Evolutionary conservation across 1,284 basidiomycete species (phyloP), one percentile per base, ranked within the genome.

Genomic region (Sanghuangporus weigelae): DNA sequence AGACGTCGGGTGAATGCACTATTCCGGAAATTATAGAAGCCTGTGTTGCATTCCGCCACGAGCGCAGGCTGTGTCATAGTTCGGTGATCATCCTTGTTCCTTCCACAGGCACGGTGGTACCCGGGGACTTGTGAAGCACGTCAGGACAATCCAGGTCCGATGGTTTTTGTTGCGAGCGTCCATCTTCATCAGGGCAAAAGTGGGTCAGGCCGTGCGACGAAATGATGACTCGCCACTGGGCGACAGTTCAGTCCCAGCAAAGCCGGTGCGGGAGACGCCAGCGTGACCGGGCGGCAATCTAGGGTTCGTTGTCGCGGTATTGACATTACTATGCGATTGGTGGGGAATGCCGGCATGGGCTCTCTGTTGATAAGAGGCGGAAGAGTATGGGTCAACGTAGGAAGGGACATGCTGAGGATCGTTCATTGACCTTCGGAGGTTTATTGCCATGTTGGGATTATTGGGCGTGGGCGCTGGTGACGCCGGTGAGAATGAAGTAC

Each of bases 401-500:
- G 58, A 53, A 64, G 55, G 49, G 26, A 64, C 54, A 60, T 64
- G 63, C 35, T 60, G 57, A 60, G 63, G 59, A 55, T 64, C 58
- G 50, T 57, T 42, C 16, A 60, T 60, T 60, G 63, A 60, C 63
- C 59, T 64, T 64, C 63, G 57, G 36, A 60, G 50, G 51, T 35
- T 54, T 19, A 63, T 48, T 36, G 54, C 23, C 61, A 57, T 63
- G 31, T 54, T 57, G n/a, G 46, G 61, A 19, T 54, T 53, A 31
- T 49, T 42, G 19, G 54, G n/a, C 21, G 44, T n/a, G 3, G 61
- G 35, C 6, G 44, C 36, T 16, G 61, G 56, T 23, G 56, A 50
- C 44, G 55, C 35, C 16, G 61, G 16, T 6, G 60, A 48, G 51
- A 35, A 51, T 46, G 54, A 19, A 50, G 48, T 23, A 2, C 11